Conservation (phyloP, 345 rosid species). For the Psidium guajava region DNA sequence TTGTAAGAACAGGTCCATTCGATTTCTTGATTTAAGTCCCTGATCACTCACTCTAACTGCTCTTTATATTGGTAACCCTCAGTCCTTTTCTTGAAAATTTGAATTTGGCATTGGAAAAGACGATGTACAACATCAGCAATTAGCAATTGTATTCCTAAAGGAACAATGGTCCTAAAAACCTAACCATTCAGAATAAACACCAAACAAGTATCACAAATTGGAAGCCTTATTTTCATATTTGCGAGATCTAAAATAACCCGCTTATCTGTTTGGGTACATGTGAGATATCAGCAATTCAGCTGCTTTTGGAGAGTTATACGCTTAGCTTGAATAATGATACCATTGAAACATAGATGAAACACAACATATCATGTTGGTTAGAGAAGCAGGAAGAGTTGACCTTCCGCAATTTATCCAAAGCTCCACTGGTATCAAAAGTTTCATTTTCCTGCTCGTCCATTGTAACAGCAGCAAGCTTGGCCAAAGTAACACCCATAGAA, state of each 20-base stretch:
- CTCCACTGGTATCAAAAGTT: constrained; percentile 97
- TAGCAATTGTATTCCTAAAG: not conserved
- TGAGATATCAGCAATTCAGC: not conserved
- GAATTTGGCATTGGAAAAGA: not conserved
- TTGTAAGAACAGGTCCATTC: not conserved
- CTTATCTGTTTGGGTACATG: not conserved
- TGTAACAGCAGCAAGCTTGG: constrained; percentile 97
- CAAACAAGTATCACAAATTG: not conserved
- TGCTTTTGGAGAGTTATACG: not conserved
- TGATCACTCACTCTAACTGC: not conserved
- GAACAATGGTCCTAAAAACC: not conserved
- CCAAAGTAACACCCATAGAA: constrained; percentile 84
- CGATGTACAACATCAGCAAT: not conserved
- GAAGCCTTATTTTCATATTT: not conserved
- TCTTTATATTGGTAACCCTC: not conserved
- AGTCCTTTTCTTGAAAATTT: not conserved
- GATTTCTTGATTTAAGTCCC: not conserved
- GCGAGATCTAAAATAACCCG: not conserved
- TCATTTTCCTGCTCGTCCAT: constrained; percentile 95
- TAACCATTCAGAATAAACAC: not conserved
- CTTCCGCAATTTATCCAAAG: constrained; percentile 88
- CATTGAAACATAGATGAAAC: not conserved
- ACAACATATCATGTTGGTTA: constrained; percentile 5
- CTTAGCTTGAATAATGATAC: not conserved
- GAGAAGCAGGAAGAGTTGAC: constrained; percentile 30